Percentiles rank a stretch among this genome's conserved stretches.
These are phyloP conservation scores for Aspergillus egyptiacus DNA, from an alignment of 495 filamentous ascomycete genomes.

Conservation along the genomic window DNA sequence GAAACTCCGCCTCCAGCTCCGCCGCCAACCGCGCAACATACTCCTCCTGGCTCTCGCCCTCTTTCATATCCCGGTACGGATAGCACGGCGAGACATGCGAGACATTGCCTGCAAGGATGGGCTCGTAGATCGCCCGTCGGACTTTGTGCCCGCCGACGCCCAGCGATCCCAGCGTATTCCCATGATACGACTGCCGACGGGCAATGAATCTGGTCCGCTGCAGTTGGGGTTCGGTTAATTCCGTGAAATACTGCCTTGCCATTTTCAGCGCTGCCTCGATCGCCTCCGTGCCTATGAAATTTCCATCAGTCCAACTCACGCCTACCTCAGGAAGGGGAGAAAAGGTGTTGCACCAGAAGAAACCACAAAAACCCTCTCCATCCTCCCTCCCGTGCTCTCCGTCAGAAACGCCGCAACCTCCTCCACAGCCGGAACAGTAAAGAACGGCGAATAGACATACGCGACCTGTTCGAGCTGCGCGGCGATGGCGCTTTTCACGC, in stretches of 20 bases:
- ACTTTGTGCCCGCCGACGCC: slow-evolving; percentile 53
- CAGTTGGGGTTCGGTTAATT: slow-evolving; percentile 36
- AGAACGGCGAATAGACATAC: slow-evolving; percentile 39
- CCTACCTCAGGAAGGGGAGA: neutral
- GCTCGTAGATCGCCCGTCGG: slow-evolving; percentile 55
- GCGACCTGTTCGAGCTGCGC: slow-evolving; percentile 29
- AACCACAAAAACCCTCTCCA: slow-evolving; percentile 34
- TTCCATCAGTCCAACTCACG: neutral
- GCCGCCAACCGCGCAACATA: slow-evolving; percentile 50
- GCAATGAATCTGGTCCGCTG: slow-evolving; percentile 52
- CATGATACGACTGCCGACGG: slow-evolving; percentile 62
- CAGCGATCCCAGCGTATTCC: slow-evolving; percentile 62
- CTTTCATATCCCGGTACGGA: slow-evolving; percentile 46
- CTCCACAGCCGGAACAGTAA: slow-evolving; percentile 29
- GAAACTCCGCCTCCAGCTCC: slow-evolving; percentile 71
- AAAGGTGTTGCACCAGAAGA: slow-evolving; percentile 39
- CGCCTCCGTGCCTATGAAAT: slow-evolving; percentile 55
- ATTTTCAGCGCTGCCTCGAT: slow-evolving; percentile 59
- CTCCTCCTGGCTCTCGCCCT: slow-evolving; percentile 26
- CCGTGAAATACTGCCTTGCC: slow-evolving; percentile 51
- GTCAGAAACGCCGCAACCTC: slow-evolving; percentile 19
- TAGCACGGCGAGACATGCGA: slow-evolving; percentile 61
- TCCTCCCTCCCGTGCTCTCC: slow-evolving; percentile 19
- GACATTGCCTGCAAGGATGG: slow-evolving; percentile 52
- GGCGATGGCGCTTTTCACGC: slow-evolving; percentile 22